A percentile compares a stretch with the other conserved stretches of the same genome.
Evolutionary conservation across 2,329 filamentous ascomycete species (phyloP).

Genomic region (Rhynchosporium secalis): DNA sequence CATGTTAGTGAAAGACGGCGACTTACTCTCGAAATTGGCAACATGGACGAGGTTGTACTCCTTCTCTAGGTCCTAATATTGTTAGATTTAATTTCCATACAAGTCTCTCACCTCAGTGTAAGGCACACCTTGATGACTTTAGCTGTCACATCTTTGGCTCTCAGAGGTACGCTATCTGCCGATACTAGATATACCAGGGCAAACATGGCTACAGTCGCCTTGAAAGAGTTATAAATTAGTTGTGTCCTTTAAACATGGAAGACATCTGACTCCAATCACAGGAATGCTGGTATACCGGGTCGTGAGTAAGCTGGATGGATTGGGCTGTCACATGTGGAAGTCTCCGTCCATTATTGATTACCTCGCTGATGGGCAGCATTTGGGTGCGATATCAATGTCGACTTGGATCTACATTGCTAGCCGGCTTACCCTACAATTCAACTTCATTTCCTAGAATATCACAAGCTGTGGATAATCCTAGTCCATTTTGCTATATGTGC

Average conservation of each 20-base stretch:
- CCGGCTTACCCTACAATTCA: too few species aligned
- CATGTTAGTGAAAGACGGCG: neutral
- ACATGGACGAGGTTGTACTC: constrained; percentile 22
- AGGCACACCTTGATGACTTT: constrained; percentile 5
- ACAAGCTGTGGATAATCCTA: too few species aligned
- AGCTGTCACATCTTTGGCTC: neutral
- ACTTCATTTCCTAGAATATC: too few species aligned
- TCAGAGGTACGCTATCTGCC: neutral
- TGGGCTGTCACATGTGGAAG: neutral
- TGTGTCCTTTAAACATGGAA: neutral
- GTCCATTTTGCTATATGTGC: too few species aligned
- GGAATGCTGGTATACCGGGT: neutral
- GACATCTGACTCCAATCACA: too few species aligned
- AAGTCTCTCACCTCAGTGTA: neutral
- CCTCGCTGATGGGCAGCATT: neutral
- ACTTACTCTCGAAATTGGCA: constrained; percentile 25
- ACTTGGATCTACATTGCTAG: too few species aligned
- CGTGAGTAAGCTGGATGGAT: constrained; percentile 10
- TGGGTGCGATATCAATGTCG: neutral
- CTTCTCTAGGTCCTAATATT: constrained; percentile 19
- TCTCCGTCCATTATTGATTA: neutral
- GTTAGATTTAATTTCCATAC: neutral
- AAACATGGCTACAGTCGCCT: neutral
- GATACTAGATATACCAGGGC: neutral
- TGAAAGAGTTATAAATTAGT: neutral